Base-by-base conservation (phyloP, 176 grass and related monocot genomes). In the Musa acuminata region DNA sequence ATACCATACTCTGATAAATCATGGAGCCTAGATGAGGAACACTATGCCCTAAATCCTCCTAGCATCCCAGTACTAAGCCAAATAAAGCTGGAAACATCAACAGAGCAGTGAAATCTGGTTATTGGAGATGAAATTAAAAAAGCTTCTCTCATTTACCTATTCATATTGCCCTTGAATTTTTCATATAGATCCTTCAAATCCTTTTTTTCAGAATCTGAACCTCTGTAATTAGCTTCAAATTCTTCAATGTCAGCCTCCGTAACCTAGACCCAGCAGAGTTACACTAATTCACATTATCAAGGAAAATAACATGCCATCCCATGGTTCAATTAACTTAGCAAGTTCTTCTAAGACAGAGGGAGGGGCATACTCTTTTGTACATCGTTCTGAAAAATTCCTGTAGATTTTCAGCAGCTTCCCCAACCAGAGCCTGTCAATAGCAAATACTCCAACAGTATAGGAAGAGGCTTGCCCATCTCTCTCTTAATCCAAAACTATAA, bases 241-340 rank as follows among this genome's bases (percentile, higher is more conserved):
- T 94, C 88, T 82, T 99, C 91, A 83, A 99, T 94, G 53, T 94
- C 95, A 88, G 91, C 91, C 73, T 91, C 95, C 0, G 90, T 94
- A 59, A 99, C 84, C 91, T 99, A 58, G 17, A 70, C 64, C 54
- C 50, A 2, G 75, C 51, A 53, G 52, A 82, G 4, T 27, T 49
- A 69, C 19, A 12, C 53, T 35, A 51, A 13, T 68, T 3, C 19
- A 23, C 11, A 52, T 52, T 17, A 2, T 13, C 51, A 64, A 12
- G 48, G 51, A 73, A 60, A 48, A 21, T 43, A 10, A 20, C 17
- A 69, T 1, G 14, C 2, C 9, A 13, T 51, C 11, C 55, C 49
- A 48, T 0, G 50, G 8, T 22, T 50, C 5, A 13, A 76, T 51
- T 59, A 63, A 8, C 3, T 13, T 22, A 49, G 6, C n/a, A 76